Conservation (phyloP, 1,284 basidiomycete genomes). For the Ceratobasidium sp. region DNA sequence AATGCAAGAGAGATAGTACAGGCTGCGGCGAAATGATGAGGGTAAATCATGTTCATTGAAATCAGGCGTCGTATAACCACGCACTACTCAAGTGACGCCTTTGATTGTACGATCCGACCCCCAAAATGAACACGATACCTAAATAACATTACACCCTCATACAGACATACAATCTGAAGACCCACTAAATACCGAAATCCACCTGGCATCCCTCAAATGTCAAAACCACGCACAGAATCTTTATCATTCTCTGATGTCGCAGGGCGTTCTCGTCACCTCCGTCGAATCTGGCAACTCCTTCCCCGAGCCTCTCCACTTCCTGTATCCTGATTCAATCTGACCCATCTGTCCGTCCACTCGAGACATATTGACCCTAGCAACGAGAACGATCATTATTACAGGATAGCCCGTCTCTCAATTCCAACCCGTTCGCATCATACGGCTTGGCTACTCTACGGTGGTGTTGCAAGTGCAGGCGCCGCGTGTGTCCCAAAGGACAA, state of each 20-base stretch:
- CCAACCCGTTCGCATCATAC: not conserved
- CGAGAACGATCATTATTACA: not conserved
- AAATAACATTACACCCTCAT: too few relatives aligned
- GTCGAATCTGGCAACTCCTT: not conserved
- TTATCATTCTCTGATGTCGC: not conserved
- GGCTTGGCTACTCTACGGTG: not conserved
- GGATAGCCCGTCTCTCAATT: slow-evolving; percentile 16
- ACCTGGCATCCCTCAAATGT: too few relatives aligned
- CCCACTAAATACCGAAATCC: too few relatives aligned
- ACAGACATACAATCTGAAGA: too few relatives aligned
- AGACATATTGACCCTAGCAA: slow-evolving; percentile 23
- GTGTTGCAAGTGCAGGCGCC: not conserved
- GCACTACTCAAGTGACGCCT: not conserved
- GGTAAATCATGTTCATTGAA: not conserved
- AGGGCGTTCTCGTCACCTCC: too few relatives aligned
- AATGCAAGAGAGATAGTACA: slow-evolving; percentile 44
- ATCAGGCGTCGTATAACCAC: not conserved
- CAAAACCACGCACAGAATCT: not conserved
- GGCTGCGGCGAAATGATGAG: slow-evolving; percentile 2
- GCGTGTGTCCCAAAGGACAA: not conserved
- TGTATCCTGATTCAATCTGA: not conserved
- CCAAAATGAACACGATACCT: too few relatives aligned
- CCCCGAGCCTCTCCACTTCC: not conserved
- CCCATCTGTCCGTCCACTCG: not conserved
- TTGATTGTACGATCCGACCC: too few relatives aligned